phyloP scores from a whole-genome alignment of 768 basidiomycete species.

The Kwoniella pini region DNA sequence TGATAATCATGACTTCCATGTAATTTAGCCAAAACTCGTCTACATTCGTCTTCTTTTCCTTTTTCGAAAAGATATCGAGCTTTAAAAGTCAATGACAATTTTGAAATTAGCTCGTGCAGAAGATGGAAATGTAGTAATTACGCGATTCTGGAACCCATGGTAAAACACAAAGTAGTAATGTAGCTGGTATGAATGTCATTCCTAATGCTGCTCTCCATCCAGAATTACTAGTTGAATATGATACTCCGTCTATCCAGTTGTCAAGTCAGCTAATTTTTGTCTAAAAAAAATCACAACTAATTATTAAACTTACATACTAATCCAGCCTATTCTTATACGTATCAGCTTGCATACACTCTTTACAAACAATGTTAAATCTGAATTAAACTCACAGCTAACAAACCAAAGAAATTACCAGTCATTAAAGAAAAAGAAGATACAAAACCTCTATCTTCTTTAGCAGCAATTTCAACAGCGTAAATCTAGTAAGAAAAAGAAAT shows the following conservation, averaged over 20 bases:
- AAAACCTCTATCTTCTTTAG: conserved; percentile 40
- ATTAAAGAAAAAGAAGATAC: conserved; percentile 37
- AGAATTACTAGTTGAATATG: conserved; percentile 26
- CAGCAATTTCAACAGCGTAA: conserved; percentile 39
- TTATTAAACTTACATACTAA: conserved; percentile 35
- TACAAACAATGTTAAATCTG: too few relatives aligned
- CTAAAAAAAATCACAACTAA: too few relatives aligned
- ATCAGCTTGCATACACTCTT: too few relatives aligned
- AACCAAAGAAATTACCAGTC: conserved; percentile 42
- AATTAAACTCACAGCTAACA: conserved; percentile 27
- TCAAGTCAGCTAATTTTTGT: not conserved
- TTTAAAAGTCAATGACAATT: not conserved
- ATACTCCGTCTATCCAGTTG: conserved; percentile 31
- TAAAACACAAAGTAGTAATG: conserved; percentile 25
- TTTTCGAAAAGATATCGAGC: conserved; percentile 41
- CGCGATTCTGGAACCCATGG: conserved; percentile 43
- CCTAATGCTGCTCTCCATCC: conserved; percentile 37
- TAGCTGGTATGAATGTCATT: conserved; percentile 37
- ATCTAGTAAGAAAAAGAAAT: conserved; percentile 13
- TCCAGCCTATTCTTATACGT: conserved; percentile 16
- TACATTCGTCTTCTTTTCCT: conserved; percentile 25
- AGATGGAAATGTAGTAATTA: too few relatives aligned
- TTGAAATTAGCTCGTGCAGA: too few relatives aligned
- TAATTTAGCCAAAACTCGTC: conserved; percentile 25
- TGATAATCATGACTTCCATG: conserved; percentile 25